Percentiles rank a stretch among this genome's conserved stretches.
Conservation (phyloP, 2,329 filamentous ascomycete genomes). For the Xylariaceae sp. region DNA sequence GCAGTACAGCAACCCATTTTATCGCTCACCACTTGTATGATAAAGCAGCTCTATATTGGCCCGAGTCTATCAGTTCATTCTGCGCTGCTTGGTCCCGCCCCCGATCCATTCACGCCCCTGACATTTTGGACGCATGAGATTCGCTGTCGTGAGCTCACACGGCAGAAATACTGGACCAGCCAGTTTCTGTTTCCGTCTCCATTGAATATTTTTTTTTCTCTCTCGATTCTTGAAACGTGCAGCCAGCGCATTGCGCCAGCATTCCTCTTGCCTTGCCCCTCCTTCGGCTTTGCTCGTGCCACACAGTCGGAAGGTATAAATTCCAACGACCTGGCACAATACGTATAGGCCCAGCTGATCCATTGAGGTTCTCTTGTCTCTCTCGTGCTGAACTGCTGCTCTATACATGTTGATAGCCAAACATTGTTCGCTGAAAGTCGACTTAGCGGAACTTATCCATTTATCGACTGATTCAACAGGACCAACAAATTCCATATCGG, state of each 20-base stretch:
- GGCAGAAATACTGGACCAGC: conserved; percentile 36
- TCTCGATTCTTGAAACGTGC: conserved; percentile 33
- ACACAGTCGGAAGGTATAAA: conserved; percentile 31
- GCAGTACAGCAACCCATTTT: conserved; percentile 20
- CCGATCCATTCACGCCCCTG: conserved; percentile 32
- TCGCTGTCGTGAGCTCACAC: conserved; percentile 36
- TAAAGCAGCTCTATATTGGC: conserved; percentile 26
- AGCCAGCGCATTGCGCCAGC: conserved; percentile 38
- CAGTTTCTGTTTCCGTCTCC: conserved; percentile 29
- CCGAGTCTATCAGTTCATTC: conserved; percentile 27
- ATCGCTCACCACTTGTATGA: conserved; percentile 24
- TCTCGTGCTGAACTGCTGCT: conserved; percentile 25
- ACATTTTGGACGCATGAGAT: conserved; percentile 37
- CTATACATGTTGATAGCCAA: conserved; percentile 25
- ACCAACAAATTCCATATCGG: conserved; percentile 16
- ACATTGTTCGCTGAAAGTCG: conserved; percentile 19
- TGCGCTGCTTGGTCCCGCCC: conserved; percentile 36
- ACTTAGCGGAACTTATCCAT: conserved; percentile 21
- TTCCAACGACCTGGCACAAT: conserved; percentile 25
- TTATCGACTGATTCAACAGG: conserved; percentile 17
- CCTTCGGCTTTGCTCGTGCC: conserved; percentile 26
- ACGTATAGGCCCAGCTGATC: conserved; percentile 12
- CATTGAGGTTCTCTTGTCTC: conserved; percentile 29
- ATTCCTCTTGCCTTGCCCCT: conserved; percentile 22
- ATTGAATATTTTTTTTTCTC: conserved; percentile 31